Percentiles rank a stretch among this genome's conserved stretches.
phyloP scores from a whole-genome alignment of 768 basidiomycete genomes.

The Tulasnella sp. region DNA sequence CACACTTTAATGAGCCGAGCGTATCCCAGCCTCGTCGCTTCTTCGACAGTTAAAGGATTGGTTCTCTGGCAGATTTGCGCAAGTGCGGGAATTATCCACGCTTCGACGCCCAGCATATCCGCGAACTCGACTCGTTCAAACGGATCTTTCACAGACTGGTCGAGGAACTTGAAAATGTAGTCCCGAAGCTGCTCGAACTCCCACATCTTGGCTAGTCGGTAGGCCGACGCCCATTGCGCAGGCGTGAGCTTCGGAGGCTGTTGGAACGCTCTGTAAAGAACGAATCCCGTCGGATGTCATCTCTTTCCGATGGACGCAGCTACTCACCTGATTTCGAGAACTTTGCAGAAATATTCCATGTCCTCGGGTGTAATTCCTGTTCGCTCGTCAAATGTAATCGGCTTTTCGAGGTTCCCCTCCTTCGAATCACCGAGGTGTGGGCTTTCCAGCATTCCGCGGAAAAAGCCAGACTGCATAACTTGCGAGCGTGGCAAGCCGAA shows the following conservation, averaged over 20 bases:
- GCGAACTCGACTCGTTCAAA: neutral
- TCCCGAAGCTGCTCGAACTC: neutral
- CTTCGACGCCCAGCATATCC: conserved; percentile 4
- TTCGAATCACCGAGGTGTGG: neutral
- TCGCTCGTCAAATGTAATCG: conserved; percentile 1
- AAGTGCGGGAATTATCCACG: conserved; percentile 7
- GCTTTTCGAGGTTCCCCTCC: neutral
- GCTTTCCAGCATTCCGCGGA: conserved; percentile 4
- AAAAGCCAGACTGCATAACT: neutral
- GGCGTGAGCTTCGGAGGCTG: neutral
- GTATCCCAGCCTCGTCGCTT: neutral
- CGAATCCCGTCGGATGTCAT: neutral
- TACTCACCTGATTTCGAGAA: neutral
- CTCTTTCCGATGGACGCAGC: neutral
- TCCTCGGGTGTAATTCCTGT: neutral
- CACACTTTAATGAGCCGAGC: neutral
- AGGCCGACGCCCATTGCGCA: conserved; percentile 1
- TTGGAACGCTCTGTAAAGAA: neutral
- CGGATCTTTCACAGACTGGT: neutral
- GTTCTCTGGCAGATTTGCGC: neutral
- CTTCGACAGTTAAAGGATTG: neutral
- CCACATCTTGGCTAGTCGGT: conserved; percentile 2
- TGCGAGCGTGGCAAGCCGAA: conserved; percentile 4
- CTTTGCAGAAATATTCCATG: neutral
- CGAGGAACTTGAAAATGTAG: conserved; percentile 3